Evolutionary conservation across 179 eudicot species (phyloP).

Genomic region (Silene vulgaris): DNA sequence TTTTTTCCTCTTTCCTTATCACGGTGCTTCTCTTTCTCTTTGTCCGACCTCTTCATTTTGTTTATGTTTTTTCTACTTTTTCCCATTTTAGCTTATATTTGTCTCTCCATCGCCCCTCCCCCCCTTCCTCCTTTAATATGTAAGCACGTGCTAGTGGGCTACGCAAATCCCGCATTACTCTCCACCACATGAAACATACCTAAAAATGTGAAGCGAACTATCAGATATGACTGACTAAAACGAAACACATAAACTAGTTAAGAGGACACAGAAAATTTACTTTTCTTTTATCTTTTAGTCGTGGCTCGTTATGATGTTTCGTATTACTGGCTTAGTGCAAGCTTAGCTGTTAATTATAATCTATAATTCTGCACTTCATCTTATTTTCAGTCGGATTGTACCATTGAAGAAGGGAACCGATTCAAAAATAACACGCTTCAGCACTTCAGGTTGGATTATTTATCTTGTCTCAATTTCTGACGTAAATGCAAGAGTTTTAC

Average conservation of each 20-base stretch:
- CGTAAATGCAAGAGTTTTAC: neutral
- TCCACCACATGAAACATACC: no score
- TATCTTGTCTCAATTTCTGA: neutral
- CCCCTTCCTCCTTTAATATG: no score
- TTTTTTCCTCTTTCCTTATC: neutral
- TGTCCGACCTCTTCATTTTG: neutral
- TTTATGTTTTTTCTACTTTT: no score
- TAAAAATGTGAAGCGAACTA: no score
- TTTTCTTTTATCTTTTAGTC: neutral
- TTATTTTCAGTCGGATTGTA: slow-evolving; percentile 54
- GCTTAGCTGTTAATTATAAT: neutral
- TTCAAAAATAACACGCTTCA: slow-evolving; percentile 52
- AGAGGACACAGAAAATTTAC: no score
- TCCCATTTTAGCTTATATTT: no score
- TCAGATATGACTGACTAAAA: no score
- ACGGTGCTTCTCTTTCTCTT: neutral
- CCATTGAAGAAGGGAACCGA: slow-evolving; percentile 55
- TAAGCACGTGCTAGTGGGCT: no score
- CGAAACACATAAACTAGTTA: no score
- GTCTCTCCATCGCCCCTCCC: no score
- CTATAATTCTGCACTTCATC: slow-evolving; percentile 16
- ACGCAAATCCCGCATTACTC: no score
- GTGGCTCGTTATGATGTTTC: neutral
- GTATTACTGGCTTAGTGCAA: neutral
- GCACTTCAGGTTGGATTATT: slow-evolving; percentile 67